phyloP scores from a whole-genome alignment of 2,329 filamentous ascomycete genomes.

The Trichoderma sp. region DNA sequence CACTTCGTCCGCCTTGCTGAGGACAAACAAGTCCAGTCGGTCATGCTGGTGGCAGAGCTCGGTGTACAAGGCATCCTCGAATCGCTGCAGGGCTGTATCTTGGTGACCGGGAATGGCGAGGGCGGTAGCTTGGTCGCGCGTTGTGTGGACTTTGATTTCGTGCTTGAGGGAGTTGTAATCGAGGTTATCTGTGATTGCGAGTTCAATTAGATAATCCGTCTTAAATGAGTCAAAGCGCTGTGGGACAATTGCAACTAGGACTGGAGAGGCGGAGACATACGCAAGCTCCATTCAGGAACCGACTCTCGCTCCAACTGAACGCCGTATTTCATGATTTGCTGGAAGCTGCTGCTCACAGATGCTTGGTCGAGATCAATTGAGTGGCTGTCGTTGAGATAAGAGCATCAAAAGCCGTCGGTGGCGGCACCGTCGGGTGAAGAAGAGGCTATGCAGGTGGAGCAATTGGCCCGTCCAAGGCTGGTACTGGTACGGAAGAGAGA shows the following conservation, averaged over 20 bases:
- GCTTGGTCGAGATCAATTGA: not conserved
- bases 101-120: constrained; percentile 72
- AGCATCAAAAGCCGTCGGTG: not conserved
- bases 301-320: constrained; percentile 68
- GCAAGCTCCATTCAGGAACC: constrained; percentile 77
- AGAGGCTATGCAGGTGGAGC: not conserved
- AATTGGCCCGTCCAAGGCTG: not conserved
- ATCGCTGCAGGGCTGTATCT: constrained; percentile 56
- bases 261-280: constrained; percentile 44
- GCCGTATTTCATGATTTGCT: constrained; percentile 41
- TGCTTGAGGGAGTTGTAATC: constrained; percentile 87
- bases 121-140: constrained; percentile 64
- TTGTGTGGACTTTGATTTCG: constrained; percentile 78
- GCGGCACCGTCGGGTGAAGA: not conserved
- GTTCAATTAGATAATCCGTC: not conserved
- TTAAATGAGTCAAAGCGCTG: not conserved
- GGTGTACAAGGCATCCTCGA: constrained; percentile 69
- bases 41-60: constrained; percentile 74
- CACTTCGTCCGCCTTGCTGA: constrained; percentile 78
- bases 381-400: not conserved
- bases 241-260: constrained; percentile 15
- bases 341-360: not conserved
- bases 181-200: constrained; percentile 66
- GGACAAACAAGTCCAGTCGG: constrained; percentile 74
- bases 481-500: not conserved